Conservation (phyloP, 805 yeast species). For the Candida germanica region DNA sequence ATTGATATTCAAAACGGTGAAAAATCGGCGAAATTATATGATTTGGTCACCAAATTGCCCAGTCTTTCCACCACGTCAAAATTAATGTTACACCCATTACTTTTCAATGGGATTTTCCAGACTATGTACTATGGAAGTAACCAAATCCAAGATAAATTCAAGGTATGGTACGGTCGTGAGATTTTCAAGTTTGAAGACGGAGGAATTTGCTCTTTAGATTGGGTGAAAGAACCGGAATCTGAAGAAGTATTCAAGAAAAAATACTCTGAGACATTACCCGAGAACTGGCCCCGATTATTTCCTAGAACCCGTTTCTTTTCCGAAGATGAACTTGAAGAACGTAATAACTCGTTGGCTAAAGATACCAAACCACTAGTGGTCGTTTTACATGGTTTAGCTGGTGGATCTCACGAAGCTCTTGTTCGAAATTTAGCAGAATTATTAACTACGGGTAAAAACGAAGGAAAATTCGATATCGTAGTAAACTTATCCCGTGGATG, state of each 20-base stretch:
- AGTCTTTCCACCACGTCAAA: constrained; percentile 15
- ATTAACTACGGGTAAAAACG: constrained; percentile 27
- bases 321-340: constrained; percentile 39
- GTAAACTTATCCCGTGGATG: constrained; percentile 79
- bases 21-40: neutral
- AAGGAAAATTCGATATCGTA: constrained; percentile 53
- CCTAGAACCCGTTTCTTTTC: constrained; percentile 53
- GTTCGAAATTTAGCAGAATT: constrained; percentile 55
- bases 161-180: constrained; percentile 73
- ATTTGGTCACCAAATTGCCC: constrained; percentile 1
- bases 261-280: constrained; percentile 30
- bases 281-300: constrained; percentile 40
- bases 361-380: constrained; percentile 55
- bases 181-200: constrained; percentile 58
- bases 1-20: constrained; percentile 1
- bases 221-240: constrained; percentile 34
- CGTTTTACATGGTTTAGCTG: constrained; percentile 73
- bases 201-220: constrained; percentile 73
- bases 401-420: constrained; percentile 81
- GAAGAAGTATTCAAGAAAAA: constrained; percentile 22
- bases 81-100: constrained; percentile 58
- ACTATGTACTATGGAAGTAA: constrained; percentile 65
- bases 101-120: constrained; percentile 74
- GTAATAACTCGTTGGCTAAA: neutral
- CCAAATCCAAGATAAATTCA: constrained; percentile 48